Percentiles rank a stretch among this genome's conserved stretches.
Conservation (phyloP, 106 monocot species). For the Dendrobium chrysotoxum region DNA sequence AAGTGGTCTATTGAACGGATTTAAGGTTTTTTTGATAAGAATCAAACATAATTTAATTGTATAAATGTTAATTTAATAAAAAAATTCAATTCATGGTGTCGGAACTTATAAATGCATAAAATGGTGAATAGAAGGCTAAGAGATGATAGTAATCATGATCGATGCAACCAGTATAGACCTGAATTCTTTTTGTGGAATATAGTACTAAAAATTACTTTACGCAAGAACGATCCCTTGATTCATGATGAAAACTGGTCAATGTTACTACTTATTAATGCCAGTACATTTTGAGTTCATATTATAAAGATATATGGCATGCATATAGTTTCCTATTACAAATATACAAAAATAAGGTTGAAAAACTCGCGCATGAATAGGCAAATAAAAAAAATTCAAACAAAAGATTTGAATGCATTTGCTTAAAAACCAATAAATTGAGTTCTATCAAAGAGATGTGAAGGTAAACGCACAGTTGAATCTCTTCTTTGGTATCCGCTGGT, state of each 20-base stretch:
- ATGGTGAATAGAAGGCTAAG: neutral
- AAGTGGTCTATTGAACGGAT: too few relatives aligned
- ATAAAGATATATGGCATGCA: neutral
- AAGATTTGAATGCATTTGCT: neutral
- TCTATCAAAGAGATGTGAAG: neutral
- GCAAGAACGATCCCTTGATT: neutral
- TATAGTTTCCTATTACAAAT: neutral
- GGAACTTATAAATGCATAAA: neutral
- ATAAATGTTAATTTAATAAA: too few relatives aligned
- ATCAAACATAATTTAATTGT: too few relatives aligned
- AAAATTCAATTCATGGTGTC: too few relatives aligned
- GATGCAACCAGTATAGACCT: neutral
- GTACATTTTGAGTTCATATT: neutral
- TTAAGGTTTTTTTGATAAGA: too few relatives aligned
- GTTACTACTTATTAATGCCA: neutral
- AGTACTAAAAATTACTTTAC: too few relatives aligned
- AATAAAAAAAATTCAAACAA: neutral
- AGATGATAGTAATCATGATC: neutral
- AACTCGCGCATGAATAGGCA: neutral
- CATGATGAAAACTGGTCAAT: neutral
- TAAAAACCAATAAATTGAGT: neutral
- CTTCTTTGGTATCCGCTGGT: slow-evolving; percentile 85
- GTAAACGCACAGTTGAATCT: slow-evolving; percentile 82
- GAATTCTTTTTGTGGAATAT: too few relatives aligned
- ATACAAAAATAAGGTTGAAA: neutral